Percentiles rank a stretch among this genome's conserved stretches.
phyloP scores from a whole-genome alignment of 2,329 filamentous ascomycete species.

The Pyricularia grisea region DNA sequence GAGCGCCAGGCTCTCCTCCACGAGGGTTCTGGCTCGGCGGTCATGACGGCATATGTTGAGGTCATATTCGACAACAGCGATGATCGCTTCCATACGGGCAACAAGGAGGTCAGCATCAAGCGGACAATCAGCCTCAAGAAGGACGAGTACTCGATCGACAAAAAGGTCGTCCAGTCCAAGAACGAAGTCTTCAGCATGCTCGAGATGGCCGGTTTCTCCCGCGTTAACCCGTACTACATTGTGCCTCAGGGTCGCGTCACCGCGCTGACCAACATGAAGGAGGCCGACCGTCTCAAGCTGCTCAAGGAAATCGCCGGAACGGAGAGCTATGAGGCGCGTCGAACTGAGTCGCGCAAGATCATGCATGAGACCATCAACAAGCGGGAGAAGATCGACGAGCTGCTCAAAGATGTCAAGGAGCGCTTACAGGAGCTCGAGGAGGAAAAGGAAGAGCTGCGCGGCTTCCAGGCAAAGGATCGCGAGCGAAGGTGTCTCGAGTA shows the following conservation, averaged over 20 bases:
- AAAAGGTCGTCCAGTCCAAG: slow-evolving; percentile 83
- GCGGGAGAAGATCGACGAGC: slow-evolving; percentile 85
- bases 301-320: slow-evolving; percentile 98
- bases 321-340: slow-evolving; percentile 88
- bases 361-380: slow-evolving; percentile 97
- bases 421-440: slow-evolving; percentile 84
- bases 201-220: slow-evolving; percentile 91
- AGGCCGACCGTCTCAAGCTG: slow-evolving; percentile 72
- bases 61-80: slow-evolving; percentile 98
- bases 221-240: slow-evolving; percentile 98
- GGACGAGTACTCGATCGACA: slow-evolving; percentile 95
- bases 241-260: slow-evolving; percentile 96
- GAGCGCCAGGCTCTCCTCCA: slow-evolving; percentile 95
- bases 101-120: slow-evolving; percentile 80
- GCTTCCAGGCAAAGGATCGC: slow-evolving; percentile 89
- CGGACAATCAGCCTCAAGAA: slow-evolving; percentile 96
- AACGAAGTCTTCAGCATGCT: slow-evolving; percentile 90
- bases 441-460: slow-evolving; percentile 91
- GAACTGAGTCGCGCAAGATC: slow-evolving; percentile 88
- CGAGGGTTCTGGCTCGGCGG: slow-evolving; percentile 92
- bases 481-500: slow-evolving; percentile 90
- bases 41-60: slow-evolving; percentile 99
- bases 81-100: slow-evolving; percentile 87
- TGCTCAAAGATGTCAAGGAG: slow-evolving; percentile 85
- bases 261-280: slow-evolving; percentile 96